Percentiles rank a stretch among this genome's conserved stretches.
These are phyloP conservation scores for Nidularia sp. DNA, from an alignment of 768 basidiomycete species.

Conservation along the genomic window DNA sequence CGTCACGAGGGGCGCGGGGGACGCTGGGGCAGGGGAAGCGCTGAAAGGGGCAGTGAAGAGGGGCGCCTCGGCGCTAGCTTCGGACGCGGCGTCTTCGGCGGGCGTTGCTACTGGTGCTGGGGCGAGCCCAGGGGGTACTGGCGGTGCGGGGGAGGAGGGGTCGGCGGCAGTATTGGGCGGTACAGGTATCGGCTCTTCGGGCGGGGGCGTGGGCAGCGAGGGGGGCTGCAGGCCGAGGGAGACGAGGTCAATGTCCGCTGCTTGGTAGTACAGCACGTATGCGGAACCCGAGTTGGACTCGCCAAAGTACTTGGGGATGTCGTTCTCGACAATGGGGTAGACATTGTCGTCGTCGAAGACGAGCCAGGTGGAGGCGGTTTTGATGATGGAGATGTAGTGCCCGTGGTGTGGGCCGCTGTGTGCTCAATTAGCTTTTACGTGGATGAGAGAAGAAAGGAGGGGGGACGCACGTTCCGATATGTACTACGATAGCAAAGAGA, in stretches of 20 bases:
- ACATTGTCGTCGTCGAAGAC: slow-evolving; percentile 97
- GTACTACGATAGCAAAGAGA: slow-evolving; percentile 96
- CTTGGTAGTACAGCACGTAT: slow-evolving; percentile 97
- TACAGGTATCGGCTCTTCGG: slow-evolving; percentile 17
- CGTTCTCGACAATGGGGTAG: slow-evolving; percentile 79
- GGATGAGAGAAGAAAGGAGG: slow-evolving; percentile 8
- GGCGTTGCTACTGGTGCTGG: too few species aligned
- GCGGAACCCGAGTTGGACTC: slow-evolving; percentile 85
- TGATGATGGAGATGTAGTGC: slow-evolving; percentile 95
- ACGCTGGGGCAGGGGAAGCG: neutral
- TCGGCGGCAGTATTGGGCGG: slow-evolving; percentile 12
- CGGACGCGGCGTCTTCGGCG: neutral
- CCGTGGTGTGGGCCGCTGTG: slow-evolving; percentile 95
- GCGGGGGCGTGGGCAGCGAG: slow-evolving; percentile 20
- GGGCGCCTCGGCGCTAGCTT: neutral
- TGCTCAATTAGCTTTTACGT: slow-evolving; percentile 10
- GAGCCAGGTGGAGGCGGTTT: slow-evolving; percentile 80
- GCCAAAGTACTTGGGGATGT: slow-evolving; percentile 93
- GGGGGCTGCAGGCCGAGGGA: slow-evolving; percentile 58
- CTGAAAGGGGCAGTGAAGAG: neutral
- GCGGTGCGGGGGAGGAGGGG: slow-evolving; percentile 8
- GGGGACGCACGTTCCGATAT: slow-evolving; percentile 87
- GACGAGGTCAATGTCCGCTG: slow-evolving; percentile 76
- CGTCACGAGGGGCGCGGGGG: neutral
- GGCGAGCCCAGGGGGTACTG: neutral